Evolutionary conservation across 495 filamentous ascomycete species (phyloP), one percentile per base, ranked within the genome.

Genomic region (Rusavskia elegans): DNA sequence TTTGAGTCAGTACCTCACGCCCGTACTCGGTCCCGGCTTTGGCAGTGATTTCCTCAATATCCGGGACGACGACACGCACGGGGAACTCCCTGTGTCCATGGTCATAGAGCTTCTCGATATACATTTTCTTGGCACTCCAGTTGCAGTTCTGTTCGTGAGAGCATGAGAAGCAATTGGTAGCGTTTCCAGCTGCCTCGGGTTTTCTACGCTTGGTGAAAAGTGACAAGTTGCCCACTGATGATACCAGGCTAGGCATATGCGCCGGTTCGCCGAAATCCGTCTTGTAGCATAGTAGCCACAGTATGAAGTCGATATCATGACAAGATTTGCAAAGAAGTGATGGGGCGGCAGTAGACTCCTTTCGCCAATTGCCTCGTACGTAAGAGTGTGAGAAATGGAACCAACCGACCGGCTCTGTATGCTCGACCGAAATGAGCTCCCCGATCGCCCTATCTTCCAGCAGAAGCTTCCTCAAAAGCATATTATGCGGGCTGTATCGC

Each of bases 361-460:
- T 85, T 5, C 92, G 80, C 92, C 92, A 97, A 66, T 96, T 95
- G 16, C 92, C 92, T 25, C 84, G 78, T 20, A 98, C 92, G 58
- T 95, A 98, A 58, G 80, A 85, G 66, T 98, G 92, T 1, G 83
- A 71, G 62, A 95, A 98, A 66, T 98, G 92, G 87, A 88, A 98
- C 78, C 83, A 93, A 3, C 92, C 92, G 1, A 98, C 83, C 0
- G 92, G 92, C 65, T 98, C 92, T 1, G 84, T 87, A 61, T 97
- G 92, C 55, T 90, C 85, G 39, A 98, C 70, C 14, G 82, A 87
- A 21, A 95, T 66, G 9, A 96, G 70, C 29, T 96, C 89, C 16
- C 92, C 92, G 59, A 98, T 81, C 0, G 66, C 64, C 11, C 60
- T 60, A 45, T 92, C 79, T 55, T 81, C 71, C 4, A 87, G 72